Base-by-base conservation (phyloP, 305 asterid genomes). In the Solanum chacoense region DNA sequence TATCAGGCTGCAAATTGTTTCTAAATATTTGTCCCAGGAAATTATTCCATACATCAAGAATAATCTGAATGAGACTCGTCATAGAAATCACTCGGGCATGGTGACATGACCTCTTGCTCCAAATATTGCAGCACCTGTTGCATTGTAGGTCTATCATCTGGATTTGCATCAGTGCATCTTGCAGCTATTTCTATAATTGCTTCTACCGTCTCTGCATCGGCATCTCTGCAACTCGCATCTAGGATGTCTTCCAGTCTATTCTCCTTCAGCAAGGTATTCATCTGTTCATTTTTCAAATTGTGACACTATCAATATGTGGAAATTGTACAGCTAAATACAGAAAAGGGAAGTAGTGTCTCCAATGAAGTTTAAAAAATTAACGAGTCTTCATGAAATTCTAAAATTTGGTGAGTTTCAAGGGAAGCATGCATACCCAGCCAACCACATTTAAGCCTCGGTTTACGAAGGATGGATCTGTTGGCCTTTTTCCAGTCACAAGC, bases 51-150 rank as follows among this genome's bases (percentile, higher is more conserved):
- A 74, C 67, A 89, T 91, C 91, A 93, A 28, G 97, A 93, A 89
- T 92, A 94, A 87, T 96, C 98, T 2, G 98, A 97, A 63, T 94
- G 98, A 73, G 98, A 97, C 91, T 97, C 99, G 0, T 80, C 69
- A 2, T 95, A 93, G 87, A 94, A 90, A 88, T 97, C 99, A 32
- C 95, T 96, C 0, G 93, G 93, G 88, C 98, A 93, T 72, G 99
- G 99, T 6, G 99, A 94, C 98, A 95, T 95, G 42, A 96, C 98
- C 89, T 96, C 99, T 88, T 97, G 99, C 94, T 97, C 99, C 89
- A 97, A 89, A 90, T 92, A 94, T 94, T 96, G 98, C 93, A 97
- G 50, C 85, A 97, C 98, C 87, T 93, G 96, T 83, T 94, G 99
- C 99, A 97, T 97, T 5, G 96, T 85, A 10, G 99, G 99, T 84